Evolutionary conservation across 805 yeast species (phyloP), one percentile per base, ranked within the genome.

Genomic region (Candida easanensis): DNA sequence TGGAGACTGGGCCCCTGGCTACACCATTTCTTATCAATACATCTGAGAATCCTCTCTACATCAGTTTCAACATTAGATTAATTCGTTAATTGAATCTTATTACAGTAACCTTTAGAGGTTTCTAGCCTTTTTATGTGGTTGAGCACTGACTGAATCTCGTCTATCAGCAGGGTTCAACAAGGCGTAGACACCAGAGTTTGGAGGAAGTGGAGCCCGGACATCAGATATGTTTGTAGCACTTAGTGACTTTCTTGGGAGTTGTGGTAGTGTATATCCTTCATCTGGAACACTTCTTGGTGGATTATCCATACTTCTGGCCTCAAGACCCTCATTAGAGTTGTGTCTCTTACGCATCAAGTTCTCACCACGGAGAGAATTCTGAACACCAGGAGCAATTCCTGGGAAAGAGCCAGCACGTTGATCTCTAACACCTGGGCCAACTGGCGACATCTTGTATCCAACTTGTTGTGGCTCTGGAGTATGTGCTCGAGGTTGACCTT

Each of bases 81-180:
- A 11, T n/a, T 30, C 16, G 9, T 16, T 5, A 17, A 14, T 16
- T 32, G 10, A 18, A 17, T 17, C n/a, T n/a, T n/a, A 38, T 6
- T 26, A 16, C 16, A 18, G 17, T 18, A 22, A 14, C 8, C n/a
- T 14, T 40, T 28, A 45, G 10, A 22, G 27, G 23, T 38, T 39
- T 37, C 53, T 49, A 5, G 44, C 20, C 43, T 42, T 49, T 36
- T 46, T 49, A 11, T 25, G 31, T 11, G 48, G 51, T n/a, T 30
- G 42, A n/a, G 35, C 26, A 11, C 50, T 28, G 13, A 44, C 36
- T 2, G 53, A 46, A 3, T 38, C 51, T 26, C 50, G 41, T 38
- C 55, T 54, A 22, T 48, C 59, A 19, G 60, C 58, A 18, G 60
- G 62, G 31, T 58, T 58, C 36, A 58, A 33, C 26, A 58, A 34